Evolutionary conservation across 1,139 yeast genomes (phyloP).

Genomic region (Pichia sp.): DNA sequence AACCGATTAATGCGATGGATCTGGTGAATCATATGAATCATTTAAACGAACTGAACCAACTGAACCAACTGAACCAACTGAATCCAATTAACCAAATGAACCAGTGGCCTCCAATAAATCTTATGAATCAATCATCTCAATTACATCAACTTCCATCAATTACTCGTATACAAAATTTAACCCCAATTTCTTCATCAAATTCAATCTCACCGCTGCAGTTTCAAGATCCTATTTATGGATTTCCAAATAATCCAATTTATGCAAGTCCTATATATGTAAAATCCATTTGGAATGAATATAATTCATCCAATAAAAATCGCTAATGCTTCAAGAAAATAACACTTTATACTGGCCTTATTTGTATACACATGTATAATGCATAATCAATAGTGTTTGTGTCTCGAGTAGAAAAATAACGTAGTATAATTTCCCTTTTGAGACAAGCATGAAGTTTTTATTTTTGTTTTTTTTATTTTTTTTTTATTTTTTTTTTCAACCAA

Average conservation of each 20-base stretch:
- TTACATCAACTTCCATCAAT: not conserved
- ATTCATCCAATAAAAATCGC: not conserved
- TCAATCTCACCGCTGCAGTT: not conserved
- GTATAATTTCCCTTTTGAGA: slow-evolving; percentile 2
- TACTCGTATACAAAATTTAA: not conserved
- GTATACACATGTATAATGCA: no score
- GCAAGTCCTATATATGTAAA: not conserved
- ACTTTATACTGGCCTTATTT: no score
- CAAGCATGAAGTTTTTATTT: not conserved
- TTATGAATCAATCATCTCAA: not conserved
- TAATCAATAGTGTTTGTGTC: no score
- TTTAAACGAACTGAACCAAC: not conserved
- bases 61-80: not conserved
- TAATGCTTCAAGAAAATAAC: not conserved
- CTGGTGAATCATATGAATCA: not conserved
- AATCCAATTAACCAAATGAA: not conserved
- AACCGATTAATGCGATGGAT: not conserved
- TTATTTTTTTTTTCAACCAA: not conserved
- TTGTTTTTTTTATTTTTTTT: not conserved
- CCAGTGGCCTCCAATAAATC: not conserved
- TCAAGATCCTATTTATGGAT: not conserved
- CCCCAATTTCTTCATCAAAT: not conserved
- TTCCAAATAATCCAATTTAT: not conserved
- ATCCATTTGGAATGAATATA: not conserved
- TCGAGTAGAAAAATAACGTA: no score